Percentiles rank a stretch among this genome's conserved stretches.
Conservation (phyloP, 805 yeast genomes). For the Priceomyces carsonii region DNA sequence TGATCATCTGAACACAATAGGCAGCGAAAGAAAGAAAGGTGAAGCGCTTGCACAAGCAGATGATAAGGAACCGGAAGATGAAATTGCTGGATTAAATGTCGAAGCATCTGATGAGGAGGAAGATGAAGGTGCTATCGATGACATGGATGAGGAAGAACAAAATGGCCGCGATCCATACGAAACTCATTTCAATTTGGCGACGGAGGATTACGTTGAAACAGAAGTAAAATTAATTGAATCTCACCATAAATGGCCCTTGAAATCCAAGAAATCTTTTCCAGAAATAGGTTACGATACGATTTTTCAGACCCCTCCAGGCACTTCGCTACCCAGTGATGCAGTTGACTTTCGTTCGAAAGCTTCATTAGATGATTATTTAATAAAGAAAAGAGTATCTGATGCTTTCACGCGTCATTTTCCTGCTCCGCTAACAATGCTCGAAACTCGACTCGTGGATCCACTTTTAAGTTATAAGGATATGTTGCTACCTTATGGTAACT, state of each 20-base stretch:
- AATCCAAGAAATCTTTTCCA: conserved; percentile 15
- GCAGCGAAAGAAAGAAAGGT: conserved; percentile 11
- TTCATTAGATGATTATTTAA: conserved; percentile 20
- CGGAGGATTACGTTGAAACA: conserved; percentile 35
- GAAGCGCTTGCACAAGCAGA: conserved; percentile 9
- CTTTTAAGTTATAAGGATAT: conserved; percentile 75
- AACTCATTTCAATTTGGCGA: conserved; percentile 62
- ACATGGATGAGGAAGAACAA: conserved; percentile 33
- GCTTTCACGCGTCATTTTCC: conserved; percentile 18
- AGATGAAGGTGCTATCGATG: conserved; percentile 23
- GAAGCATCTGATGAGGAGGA: conserved; percentile 20
- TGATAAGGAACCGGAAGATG: conserved; percentile 23
- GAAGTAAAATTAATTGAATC: conserved; percentile 20
- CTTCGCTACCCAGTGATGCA: conserved; percentile 12
- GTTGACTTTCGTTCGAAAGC: conserved; percentile 6
- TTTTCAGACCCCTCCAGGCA: conserved; percentile 35
- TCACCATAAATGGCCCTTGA: conserved; percentile 28
- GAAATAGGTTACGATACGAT: conserved; percentile 28
- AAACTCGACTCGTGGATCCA: conserved; percentile 57
- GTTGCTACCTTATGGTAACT: conserved; percentile 54
- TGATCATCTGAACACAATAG: conserved; percentile 36
- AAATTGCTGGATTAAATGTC: conserved; percentile 32
- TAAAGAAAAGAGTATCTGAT: conserved; percentile 29
- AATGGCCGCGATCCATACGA: conserved; percentile 71
- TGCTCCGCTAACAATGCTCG: conserved; percentile 31